Percentiles rank a stretch among this genome's conserved stretches.
phyloP scores from a whole-genome alignment of 2,329 filamentous ascomycete genomes.

The Aspergillus tamarii region DNA sequence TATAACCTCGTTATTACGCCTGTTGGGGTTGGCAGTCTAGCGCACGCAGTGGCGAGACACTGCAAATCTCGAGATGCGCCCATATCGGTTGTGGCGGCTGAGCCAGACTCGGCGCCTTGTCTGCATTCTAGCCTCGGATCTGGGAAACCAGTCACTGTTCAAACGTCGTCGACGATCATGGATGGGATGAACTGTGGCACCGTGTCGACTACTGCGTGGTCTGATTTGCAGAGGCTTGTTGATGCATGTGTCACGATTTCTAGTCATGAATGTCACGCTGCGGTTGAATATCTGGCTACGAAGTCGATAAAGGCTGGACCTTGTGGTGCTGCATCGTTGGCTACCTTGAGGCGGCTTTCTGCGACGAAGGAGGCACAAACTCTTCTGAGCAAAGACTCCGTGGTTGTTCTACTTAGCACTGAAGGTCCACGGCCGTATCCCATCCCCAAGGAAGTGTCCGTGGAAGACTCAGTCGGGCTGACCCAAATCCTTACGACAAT shows the following conservation, averaged over 20 bases:
- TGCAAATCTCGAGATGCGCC: constrained; percentile 55
- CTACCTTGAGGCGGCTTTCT: constrained; percentile 57
- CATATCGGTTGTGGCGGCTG: constrained; percentile 65
- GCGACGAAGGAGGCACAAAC: constrained; percentile 33
- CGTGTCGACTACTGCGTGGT: constrained; percentile 68
- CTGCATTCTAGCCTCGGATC: constrained; percentile 52
- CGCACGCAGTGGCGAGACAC: constrained; percentile 68
- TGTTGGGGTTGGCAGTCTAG: constrained; percentile 73
- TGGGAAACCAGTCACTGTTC: constrained; percentile 53
- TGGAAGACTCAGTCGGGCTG: constrained; percentile 47
- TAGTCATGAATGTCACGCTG: constrained; percentile 64
- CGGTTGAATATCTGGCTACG: constrained; percentile 57
- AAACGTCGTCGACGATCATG: constrained; percentile 70
- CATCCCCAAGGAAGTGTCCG: constrained; percentile 46
- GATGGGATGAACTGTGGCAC: constrained; percentile 74
- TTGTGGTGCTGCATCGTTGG: constrained; percentile 62
- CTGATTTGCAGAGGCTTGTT: constrained; percentile 59
- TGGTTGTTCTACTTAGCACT: constrained; percentile 69
- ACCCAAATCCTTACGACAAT: constrained; percentile 53
- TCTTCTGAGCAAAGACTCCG: constrained; percentile 49
- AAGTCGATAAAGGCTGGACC: constrained; percentile 59
- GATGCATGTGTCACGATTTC: constrained; percentile 64
- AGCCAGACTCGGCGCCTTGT: constrained; percentile 67
- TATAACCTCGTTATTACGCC: constrained; percentile 63
- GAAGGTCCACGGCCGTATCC: constrained; percentile 63